A percentile compares a stretch with the other conserved stretches of the same genome.
Conservation (phyloP, 2,329 filamentous ascomycete genomes). For the Zalaria sp. region DNA sequence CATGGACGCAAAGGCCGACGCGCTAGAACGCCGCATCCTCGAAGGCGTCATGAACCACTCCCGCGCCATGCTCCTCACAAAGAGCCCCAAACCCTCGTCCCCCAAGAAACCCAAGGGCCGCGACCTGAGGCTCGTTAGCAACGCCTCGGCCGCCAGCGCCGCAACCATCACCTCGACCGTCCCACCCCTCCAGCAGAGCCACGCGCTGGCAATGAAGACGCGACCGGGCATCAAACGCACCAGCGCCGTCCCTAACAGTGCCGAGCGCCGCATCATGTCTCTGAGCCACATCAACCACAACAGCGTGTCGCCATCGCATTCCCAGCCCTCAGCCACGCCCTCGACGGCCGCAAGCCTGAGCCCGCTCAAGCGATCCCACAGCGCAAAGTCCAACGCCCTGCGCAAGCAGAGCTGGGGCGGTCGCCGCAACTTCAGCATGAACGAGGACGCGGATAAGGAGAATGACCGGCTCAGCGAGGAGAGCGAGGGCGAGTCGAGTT, state of each 20-base stretch:
- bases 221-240: constrained; percentile 27
- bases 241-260: constrained; percentile 18
- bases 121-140: constrained; percentile 24
- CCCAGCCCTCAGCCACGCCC: constrained; percentile 14
- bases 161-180: constrained; percentile 11
- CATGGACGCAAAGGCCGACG: constrained; percentile 82
- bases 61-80: constrained; percentile 69
- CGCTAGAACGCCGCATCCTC: constrained; percentile 79
- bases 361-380: constrained; percentile 22
- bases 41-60: constrained; percentile 96
- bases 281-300: constrained; percentile 82
- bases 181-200: constrained; percentile 15
- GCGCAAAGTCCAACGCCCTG: constrained; percentile 18
- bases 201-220: constrained; percentile 35
- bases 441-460: constrained; percentile 26
- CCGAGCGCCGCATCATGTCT: constrained; percentile 65
- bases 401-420: constrained; percentile 19
- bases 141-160: constrained; percentile 23
- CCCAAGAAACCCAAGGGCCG: constrained; percentile 25
- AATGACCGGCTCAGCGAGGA: constrained; percentile 21
- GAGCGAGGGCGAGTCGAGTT: neutral
- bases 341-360: constrained; percentile 12
- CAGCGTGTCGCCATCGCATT: constrained; percentile 25
- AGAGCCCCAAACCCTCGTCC: constrained; percentile 32
- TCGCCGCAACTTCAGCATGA: constrained; percentile 13